These are phyloP conservation scores for Leccinum barrowsii DNA, from an alignment of 768 basidiomycete species.

Conservation along the genomic window DNA sequence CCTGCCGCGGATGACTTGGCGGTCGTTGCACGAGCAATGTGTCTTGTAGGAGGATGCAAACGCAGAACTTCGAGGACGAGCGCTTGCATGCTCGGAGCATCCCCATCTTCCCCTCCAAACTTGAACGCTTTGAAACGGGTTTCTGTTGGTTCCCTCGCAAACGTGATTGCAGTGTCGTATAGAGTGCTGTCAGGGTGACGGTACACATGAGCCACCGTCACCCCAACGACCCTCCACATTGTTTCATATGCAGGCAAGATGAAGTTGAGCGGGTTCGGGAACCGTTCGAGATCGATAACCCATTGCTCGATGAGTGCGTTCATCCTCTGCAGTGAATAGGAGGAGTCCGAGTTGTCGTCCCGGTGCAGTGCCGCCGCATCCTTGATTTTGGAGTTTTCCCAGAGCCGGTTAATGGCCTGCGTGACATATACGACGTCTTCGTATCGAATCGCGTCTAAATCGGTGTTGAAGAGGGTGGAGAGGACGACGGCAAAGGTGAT, in stretches of 20 bases:
- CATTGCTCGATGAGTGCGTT: slow-evolving; percentile 33
- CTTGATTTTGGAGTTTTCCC: slow-evolving; percentile 23
- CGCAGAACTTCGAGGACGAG: slow-evolving; percentile 28
- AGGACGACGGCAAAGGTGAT: slow-evolving; percentile 44
- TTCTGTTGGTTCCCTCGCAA: slow-evolving; percentile 23
- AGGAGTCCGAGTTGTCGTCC: slow-evolving; percentile 2
- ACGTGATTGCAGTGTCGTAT: slow-evolving; percentile 24
- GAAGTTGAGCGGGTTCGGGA: slow-evolving; percentile 44
- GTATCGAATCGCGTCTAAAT: slow-evolving; percentile 27
- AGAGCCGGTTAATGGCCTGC: slow-evolving; percentile 33
- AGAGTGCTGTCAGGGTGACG: slow-evolving; percentile 22
- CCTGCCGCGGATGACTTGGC: neutral
- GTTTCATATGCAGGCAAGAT: slow-evolving; percentile 63
- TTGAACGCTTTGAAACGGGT: slow-evolving; percentile 10
- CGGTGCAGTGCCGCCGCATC: slow-evolving; percentile 7
- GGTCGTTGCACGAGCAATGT: slow-evolving; percentile 18
- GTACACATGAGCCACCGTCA: slow-evolving; percentile 35
- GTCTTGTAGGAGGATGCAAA: slow-evolving; percentile 25
- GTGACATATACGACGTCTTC: slow-evolving; percentile 40
- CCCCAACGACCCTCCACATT: slow-evolving; percentile 58
- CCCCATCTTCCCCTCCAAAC: slow-evolving; percentile 9
- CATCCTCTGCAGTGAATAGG: slow-evolving; percentile 29
- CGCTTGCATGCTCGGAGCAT: slow-evolving; percentile 22
- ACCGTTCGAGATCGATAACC: slow-evolving; percentile 29
- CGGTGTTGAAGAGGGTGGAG: slow-evolving; percentile 35